Evolutionary conservation across 2,329 filamentous ascomycete genomes (phyloP), one percentile per base, ranked within the genome.

Genomic region (Scedosporium boydii): DNA sequence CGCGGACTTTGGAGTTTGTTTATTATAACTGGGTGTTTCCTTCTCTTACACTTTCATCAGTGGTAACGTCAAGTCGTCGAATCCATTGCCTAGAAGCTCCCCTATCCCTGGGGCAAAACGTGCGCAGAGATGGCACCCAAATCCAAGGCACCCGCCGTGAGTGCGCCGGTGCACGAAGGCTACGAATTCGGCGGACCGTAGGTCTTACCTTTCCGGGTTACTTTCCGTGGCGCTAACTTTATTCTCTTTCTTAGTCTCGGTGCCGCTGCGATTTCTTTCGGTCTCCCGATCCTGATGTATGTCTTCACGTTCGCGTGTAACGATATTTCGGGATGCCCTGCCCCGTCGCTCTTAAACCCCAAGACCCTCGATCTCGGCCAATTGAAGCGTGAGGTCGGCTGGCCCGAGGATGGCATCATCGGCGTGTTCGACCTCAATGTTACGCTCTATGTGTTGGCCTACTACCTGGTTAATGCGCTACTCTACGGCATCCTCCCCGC

Each of bases 291-390:
- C 51, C 81, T 93, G 66, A 84, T 91, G 68, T 96, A 95, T 76
- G 72, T 87, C 68, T 88, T 93, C 71, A 82, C 87, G 57, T 96
- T 97, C 71, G 80, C 88, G 69, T 97, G 93, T 82, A 98, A 97
- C 77, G 93, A 98, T 73, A 80, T 96, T 66, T 88, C 91, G 7
- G 93, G 95, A 63, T 98, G 95, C 72, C 95, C 93, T 57, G 87
- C 90, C 2, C 91, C 93, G 3, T 91, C 90, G 3, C 80, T 93
- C 7, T 82, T 96, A 44, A 81, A 82, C 67, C 92, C 90, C 38
- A 86, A 82, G 63, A 88, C 84, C 7, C 77, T 96, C 64, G 86
- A 86, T 51, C 77, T 92, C 58, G 83, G 87, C 21, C 83, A 84
- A 68, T 77, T 97, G 68, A 95, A 93, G 78, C 72, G 79, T 62